Base-by-base conservation (phyloP, 805 yeast species). In the Teunomyces pallodes region DNA sequence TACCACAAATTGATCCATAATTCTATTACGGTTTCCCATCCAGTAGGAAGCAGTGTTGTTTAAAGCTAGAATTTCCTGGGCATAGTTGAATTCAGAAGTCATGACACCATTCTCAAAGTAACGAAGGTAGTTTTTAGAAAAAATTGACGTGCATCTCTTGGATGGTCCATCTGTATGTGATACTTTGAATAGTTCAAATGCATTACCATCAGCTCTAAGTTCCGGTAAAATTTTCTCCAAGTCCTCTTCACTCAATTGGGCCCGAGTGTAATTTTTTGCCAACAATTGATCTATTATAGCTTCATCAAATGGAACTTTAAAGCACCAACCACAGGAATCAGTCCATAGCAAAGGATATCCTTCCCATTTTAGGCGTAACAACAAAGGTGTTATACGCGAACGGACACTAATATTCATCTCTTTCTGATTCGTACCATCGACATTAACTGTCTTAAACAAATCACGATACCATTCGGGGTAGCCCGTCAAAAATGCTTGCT, bases 391-490 rank as follows among this genome's bases (percentile, higher is more conserved):
- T 3, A 83, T 70, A 54, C 98, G 73, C 0, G 96, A 76, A 46
- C 89, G 77, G 1, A 87, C 80, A 0, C 94, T 82, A 10, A 94
- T 66, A 32, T 74, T 80, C 58, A 89, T 75, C 16, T 70, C 75
- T 10, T 64, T 49, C 2, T 68, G 64, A 17, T 51, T 56, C 16
- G 51, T 58, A 4, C 68, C 69, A 70, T 42, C 82, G 55, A 10
- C 53, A n/a, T 53, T 41, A 10, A 56, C 59, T 16, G 70, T 64
- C 38, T 69, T 74, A 51, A 73, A 68, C 32, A 81, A 59, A 24
- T 82, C 83, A 50, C 86, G 80, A 64, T 88, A 95, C 99, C 99
- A 94, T 54, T 86, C 86, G 0, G 99, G 99, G 57, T 77, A 89
- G 0, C 97, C 98, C 0, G 96, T 95, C 42, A 89, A 61, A 56